A percentile compares a stretch with the other conserved stretches of the same genome.
These are phyloP conservation scores for Medakamo hakoo DNA, from an alignment of 139 green algal species.

Conservation along the genomic window DNA sequence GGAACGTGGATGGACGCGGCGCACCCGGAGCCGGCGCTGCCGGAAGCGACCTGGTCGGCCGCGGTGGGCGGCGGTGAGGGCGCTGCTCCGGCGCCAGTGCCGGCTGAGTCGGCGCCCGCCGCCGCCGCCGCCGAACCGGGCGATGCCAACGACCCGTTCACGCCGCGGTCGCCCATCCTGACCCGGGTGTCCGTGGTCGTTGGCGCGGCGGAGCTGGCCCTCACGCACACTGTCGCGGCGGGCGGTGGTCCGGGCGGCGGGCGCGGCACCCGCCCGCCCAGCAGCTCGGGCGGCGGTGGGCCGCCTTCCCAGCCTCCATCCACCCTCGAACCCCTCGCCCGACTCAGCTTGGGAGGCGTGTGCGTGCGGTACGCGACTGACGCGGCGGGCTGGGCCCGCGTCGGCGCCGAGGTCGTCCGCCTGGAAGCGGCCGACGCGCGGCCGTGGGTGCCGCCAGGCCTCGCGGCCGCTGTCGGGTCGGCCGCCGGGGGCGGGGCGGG, in stretches of 20 bases:
- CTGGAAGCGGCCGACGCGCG: constrained; percentile 48
- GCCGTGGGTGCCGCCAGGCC: constrained; percentile 35
- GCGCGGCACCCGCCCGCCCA: too few species aligned
- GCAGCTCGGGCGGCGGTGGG: too few species aligned
- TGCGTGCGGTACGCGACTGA: neutral
- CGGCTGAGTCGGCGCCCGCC: neutral
- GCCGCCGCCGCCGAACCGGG: too few species aligned
- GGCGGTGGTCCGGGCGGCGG: too few species aligned
- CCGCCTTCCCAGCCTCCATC: neutral
- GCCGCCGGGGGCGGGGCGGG: too few species aligned
- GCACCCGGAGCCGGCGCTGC: neutral
- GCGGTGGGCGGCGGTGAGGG: neutral
- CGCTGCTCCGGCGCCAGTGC: too few species aligned
- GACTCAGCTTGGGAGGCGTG: neutral
- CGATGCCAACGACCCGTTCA: too few species aligned
- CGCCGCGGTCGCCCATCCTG: too few species aligned
- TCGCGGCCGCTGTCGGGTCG: too few species aligned
- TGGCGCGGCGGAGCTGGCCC: neutral
- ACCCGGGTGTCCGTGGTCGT: neutral
- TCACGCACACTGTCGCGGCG: too few species aligned
- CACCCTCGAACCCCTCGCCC: neutral
- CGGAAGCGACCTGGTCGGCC: too few species aligned
- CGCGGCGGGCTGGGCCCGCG: constrained; percentile 24
- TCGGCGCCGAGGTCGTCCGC: constrained; percentile 34
- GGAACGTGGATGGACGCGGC: neutral